Conservation (phyloP, 257 asterid species). For the Solanum appendiculatum region DNA sequence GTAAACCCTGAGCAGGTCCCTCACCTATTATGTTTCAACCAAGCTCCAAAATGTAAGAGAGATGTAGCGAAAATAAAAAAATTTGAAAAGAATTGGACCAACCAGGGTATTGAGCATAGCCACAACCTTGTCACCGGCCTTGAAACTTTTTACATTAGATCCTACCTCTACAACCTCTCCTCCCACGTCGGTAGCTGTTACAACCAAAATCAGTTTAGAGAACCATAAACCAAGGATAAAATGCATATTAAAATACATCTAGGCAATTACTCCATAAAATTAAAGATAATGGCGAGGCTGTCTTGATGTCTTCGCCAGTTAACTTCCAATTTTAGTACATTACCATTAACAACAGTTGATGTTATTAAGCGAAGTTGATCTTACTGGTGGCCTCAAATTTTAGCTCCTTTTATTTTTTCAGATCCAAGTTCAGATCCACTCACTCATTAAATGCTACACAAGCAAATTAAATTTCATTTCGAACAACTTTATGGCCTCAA, state of each 20-base stretch:
- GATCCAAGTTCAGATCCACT: neutral
- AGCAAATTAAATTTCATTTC: neutral
- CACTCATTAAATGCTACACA: neutral
- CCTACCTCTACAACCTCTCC: conserved; percentile 62
- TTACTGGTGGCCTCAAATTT: neutral
- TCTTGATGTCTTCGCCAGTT: neutral
- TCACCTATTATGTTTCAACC: neutral
- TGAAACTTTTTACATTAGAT: conserved; percentile 30
- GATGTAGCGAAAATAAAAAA: neutral
- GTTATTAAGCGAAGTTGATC: neutral
- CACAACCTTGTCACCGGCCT: conserved; percentile 56
- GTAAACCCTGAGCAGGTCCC: neutral
- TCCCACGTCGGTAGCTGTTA: conserved; percentile 47
- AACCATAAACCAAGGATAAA: neutral
- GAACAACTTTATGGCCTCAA: neutral
- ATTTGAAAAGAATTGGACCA: conserved; percentile 7
- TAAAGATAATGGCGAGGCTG: neutral
- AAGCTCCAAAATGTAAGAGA: neutral
- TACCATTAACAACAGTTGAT: neutral
- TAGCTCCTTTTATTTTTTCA: neutral
- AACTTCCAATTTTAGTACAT: neutral
- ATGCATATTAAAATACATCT: neutral
- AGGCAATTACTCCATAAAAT: neutral
- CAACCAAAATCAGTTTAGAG: conserved; percentile 1
- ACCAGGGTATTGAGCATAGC: conserved; percentile 24